Evolutionary conservation across 2,329 filamentous ascomycete species (phyloP).

Genomic region (Bipolaris sorokiniana): DNA sequence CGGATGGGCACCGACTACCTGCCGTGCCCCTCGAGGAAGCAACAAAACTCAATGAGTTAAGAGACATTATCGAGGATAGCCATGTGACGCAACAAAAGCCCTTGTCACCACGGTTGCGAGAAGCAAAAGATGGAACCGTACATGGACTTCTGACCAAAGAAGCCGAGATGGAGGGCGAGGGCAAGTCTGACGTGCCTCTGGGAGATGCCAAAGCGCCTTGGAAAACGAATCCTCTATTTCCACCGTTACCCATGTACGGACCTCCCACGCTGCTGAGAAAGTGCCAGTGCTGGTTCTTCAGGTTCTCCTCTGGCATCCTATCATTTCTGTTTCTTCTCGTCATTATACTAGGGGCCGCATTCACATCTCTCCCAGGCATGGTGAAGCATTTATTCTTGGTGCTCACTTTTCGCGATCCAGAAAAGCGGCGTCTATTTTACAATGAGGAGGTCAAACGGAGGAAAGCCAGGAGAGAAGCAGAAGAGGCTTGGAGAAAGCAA

Average conservation of each 20-base stretch:
- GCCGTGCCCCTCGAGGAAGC: conserved; percentile 74
- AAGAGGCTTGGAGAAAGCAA: conserved; percentile 65
- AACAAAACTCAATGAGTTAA: conserved; percentile 69
- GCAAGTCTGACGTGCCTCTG: conserved; percentile 55
- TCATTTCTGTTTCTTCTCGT: conserved; percentile 78
- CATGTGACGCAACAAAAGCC: conserved; percentile 41
- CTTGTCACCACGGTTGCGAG: conserved; percentile 38
- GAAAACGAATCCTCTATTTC: conserved; percentile 80
- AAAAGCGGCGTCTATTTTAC: conserved; percentile 69
- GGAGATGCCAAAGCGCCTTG: conserved; percentile 62
- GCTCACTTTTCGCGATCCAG: conserved; percentile 65
- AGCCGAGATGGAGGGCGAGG: conserved; percentile 42
- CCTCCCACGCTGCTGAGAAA: conserved; percentile 70
- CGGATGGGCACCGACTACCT: conserved; percentile 70
- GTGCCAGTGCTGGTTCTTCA: conserved; percentile 70
- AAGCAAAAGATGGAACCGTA: conserved; percentile 53
- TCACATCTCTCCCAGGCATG: conserved; percentile 67
- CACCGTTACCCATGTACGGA: conserved; percentile 81
- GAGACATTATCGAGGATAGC: conserved; percentile 56
- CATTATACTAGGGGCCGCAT: conserved; percentile 75
- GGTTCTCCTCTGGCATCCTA: conserved; percentile 72
- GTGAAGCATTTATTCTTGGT: conserved; percentile 59
- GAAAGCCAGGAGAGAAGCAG: conserved; percentile 62
- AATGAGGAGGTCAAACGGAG: conserved; percentile 71
- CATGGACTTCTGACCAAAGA: conserved; percentile 44